Base-by-base conservation (phyloP, 345 rosid genomes). In the Gossypium bickii region DNA sequence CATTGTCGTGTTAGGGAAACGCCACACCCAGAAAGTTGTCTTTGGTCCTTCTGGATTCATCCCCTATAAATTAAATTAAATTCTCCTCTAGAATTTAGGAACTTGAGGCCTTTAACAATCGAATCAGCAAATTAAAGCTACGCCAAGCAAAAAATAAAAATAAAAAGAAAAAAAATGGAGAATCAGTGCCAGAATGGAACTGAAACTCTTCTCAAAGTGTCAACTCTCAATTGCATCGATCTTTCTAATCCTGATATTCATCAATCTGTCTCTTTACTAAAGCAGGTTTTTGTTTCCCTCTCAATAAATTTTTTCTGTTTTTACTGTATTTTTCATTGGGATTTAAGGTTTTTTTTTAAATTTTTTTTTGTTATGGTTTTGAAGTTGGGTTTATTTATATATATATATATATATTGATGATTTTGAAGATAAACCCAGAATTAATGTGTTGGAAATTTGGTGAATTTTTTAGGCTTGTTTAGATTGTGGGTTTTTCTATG, bases 401-500 rank as follows among this genome's bases (percentile, higher is more conserved):
- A 29, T 29, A 0, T 57, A 34, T 12, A 29, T 20, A 20, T 61
- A 16, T 73, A 16, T 16, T 24, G 59, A 5, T 53, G 12, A 17
- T 44, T 29, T 51, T 51, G 0, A 12, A 44, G n/a, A 43, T 7
- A 18, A 38, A 12, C 12, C 49, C 38, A 45, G 7, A 59, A 43
- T 5, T 34, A 48, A 45, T 47, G 17, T 67, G 11, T 63, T 16
- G 18, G 1, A 55, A 52, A 29, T 47, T 60, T 41, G 4, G 47
- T 72, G 67, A 34, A 16, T 51, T 76, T 51, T 76, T 20, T 62
- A 92, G 97, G 91, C 97, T 71, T 94, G 97, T 78, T 74, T 92
- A 74, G 98, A 94, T 78, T 58, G 84, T 70, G 97, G 94, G 57
- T 90, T 90, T 79, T 92, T 94, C 85, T 92, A 94, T 79, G 90